Conservation (phyloP, 176 grass and related monocot genomes). For the Aegilops umbellulata region DNA sequence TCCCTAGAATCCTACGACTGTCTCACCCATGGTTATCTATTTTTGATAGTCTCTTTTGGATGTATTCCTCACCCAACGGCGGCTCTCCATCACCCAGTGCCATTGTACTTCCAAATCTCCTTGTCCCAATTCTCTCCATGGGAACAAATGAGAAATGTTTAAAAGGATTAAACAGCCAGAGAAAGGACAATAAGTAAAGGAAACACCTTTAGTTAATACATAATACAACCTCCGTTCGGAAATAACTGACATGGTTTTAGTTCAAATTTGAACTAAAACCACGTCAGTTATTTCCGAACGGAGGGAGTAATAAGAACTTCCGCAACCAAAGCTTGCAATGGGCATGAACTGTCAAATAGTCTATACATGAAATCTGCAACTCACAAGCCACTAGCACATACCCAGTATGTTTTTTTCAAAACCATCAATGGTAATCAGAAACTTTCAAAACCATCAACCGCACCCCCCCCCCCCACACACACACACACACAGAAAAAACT, state of each 20-base stretch:
- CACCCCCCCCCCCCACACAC: neutral
- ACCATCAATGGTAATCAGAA: constrained; percentile 4
- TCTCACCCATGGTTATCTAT: neutral
- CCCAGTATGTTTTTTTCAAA: neutral
- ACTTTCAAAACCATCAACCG: neutral
- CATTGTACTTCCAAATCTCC: neutral
- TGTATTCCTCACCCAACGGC: neutral
- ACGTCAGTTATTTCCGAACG: no score
- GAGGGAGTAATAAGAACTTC: neutral
- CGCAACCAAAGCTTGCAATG: neutral
- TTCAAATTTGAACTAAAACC: no score
- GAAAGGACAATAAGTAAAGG: no score
- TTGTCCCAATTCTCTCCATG: neutral
- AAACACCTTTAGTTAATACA: neutral
- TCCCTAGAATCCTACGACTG: neutral
- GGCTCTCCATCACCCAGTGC: neutral
- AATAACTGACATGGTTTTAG: no score
- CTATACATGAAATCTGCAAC: neutral
- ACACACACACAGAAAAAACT: neutral
- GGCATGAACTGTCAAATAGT: neutral
- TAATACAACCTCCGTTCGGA: no score
- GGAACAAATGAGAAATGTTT: neutral
- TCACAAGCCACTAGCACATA: constrained; percentile 1
- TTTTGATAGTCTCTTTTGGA: neutral
- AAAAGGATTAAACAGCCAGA: no score